These are phyloP conservation scores for Cladophialophora exuberans DNA, from an alignment of 2,329 filamentous ascomycete species.

Conservation along the genomic window DNA sequence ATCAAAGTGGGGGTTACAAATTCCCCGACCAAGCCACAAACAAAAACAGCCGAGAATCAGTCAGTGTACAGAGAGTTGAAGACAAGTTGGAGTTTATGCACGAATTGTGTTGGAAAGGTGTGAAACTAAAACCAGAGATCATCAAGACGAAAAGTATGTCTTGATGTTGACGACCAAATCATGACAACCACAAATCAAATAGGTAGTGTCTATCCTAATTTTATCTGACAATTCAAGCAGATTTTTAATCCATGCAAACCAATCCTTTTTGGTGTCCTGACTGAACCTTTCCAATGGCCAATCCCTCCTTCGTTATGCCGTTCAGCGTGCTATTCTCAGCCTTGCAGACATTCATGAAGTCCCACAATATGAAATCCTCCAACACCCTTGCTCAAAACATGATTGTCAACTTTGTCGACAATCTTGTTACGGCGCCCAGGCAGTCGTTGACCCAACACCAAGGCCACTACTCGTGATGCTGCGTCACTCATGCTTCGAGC, in stretches of 20 bases:
- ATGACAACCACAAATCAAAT: slow-evolving; percentile 10
- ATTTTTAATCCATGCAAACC: not conserved
- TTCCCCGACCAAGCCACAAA: not conserved
- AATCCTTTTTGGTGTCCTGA: not conserved
- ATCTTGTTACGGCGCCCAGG: not conserved
- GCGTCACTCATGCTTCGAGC: slow-evolving; percentile 19
- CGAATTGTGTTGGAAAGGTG: slow-evolving; percentile 1
- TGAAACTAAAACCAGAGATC: slow-evolving; percentile 3
- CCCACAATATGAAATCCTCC: not conserved
- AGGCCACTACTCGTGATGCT: not conserved
- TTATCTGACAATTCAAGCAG: slow-evolving; percentile 9
- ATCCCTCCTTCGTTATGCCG: too few relatives aligned
- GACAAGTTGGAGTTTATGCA: not conserved
- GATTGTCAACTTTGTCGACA: not conserved
- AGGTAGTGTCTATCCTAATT: slow-evolving; percentile 27
- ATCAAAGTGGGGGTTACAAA: not conserved
- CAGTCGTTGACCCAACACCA: not conserved
- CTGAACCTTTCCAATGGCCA: too few relatives aligned
- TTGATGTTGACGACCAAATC: slow-evolving; percentile 19
- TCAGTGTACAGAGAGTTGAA: slow-evolving; percentile 12
- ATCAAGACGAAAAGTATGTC: slow-evolving; percentile 12
- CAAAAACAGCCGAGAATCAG: not conserved
- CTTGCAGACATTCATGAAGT: not conserved
- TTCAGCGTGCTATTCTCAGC: not conserved
- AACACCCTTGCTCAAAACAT: not conserved